Conservation (phyloP, 305 asterid genomes). For the Rubia tinctorum region DNA sequence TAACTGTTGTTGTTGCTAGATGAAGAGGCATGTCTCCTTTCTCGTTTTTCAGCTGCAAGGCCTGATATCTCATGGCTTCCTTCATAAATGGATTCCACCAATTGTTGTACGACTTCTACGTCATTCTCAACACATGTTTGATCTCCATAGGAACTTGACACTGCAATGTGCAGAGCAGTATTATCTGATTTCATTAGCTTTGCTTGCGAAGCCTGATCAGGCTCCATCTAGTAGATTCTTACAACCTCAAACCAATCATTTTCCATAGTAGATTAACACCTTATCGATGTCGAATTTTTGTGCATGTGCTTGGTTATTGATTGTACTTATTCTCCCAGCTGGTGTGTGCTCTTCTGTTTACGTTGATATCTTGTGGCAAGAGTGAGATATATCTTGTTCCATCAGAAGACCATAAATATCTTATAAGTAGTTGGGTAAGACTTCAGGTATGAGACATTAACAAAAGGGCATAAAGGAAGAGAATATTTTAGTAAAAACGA, state of each 20-base stretch:
- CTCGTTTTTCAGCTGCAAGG: slow-evolving; percentile 18
- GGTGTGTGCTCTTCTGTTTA: too few species aligned
- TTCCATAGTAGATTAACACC: slow-evolving; percentile 26
- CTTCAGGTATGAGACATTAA: background rate
- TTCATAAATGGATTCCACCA: slow-evolving; percentile 21
- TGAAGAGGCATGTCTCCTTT: slow-evolving; percentile 51
- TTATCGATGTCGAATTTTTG: slow-evolving; percentile 5
- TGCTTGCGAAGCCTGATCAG: background rate
- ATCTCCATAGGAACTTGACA: slow-evolving; percentile 29
- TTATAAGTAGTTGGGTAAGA: too few species aligned
- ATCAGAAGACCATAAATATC: too few species aligned
- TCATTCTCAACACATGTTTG: background rate
- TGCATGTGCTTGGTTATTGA: too few species aligned
- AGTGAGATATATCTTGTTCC: too few species aligned
- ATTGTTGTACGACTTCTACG: background rate
- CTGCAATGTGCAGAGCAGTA: slow-evolving; percentile 43
- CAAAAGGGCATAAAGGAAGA: background rate
- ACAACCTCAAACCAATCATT: slow-evolving; percentile 24
- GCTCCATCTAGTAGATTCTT: background rate
- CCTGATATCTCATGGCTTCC: background rate
- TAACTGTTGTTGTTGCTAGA: slow-evolving; percentile 37
- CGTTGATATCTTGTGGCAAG: too few species aligned
- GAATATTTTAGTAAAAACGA: background rate
- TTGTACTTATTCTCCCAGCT: too few species aligned
- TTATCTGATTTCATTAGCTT: slow-evolving; percentile 36